phyloP scores from a whole-genome alignment of 495 filamentous ascomycete species.

The Venustampulla echinocandica region DNA sequence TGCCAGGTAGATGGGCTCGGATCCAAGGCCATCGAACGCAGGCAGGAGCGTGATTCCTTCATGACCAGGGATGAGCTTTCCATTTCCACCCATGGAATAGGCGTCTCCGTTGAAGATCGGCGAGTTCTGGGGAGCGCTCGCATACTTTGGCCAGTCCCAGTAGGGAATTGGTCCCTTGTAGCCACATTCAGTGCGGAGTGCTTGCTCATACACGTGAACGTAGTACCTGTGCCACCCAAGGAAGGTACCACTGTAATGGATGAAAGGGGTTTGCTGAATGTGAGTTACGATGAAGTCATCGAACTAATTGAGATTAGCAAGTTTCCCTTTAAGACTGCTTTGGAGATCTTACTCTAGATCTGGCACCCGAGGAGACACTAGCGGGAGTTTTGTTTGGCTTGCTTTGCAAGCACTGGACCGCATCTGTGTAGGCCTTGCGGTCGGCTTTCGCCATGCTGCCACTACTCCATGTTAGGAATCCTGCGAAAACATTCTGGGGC shows the following conservation, averaged over 20 bases:
- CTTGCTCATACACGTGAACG: constrained; percentile 53
- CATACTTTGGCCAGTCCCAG: constrained; percentile 48
- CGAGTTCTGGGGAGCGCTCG: constrained; percentile 41
- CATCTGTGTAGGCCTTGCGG: constrained; percentile 50
- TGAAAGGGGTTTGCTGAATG: constrained; percentile 47
- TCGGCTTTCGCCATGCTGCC: constrained; percentile 37
- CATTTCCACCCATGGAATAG: constrained; percentile 56
- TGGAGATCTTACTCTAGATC: constrained; percentile 20
- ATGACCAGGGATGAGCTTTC: constrained; percentile 32
- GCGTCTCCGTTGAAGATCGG: constrained; percentile 56
- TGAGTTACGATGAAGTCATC: too few relatives aligned
- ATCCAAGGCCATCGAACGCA: constrained; percentile 23
- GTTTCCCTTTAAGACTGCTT: too few relatives aligned
- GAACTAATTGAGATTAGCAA: too few relatives aligned
- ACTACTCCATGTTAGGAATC: too few relatives aligned
- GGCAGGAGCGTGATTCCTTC: constrained; percentile 16
- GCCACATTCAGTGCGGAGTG: constrained; percentile 60
- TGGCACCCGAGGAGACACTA: constrained; percentile 26
- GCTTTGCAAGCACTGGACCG: constrained; percentile 53
- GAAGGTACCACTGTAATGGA: constrained; percentile 60
- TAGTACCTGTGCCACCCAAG: constrained; percentile 70
- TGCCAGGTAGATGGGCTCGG: constrained; percentile 26
- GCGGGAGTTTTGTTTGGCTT: constrained; percentile 38
- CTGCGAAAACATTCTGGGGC: too few relatives aligned
- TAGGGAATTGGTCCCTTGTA: constrained; percentile 43